Conservation (phyloP, 106 monocot species). For the Ottelia alismoides region DNA sequence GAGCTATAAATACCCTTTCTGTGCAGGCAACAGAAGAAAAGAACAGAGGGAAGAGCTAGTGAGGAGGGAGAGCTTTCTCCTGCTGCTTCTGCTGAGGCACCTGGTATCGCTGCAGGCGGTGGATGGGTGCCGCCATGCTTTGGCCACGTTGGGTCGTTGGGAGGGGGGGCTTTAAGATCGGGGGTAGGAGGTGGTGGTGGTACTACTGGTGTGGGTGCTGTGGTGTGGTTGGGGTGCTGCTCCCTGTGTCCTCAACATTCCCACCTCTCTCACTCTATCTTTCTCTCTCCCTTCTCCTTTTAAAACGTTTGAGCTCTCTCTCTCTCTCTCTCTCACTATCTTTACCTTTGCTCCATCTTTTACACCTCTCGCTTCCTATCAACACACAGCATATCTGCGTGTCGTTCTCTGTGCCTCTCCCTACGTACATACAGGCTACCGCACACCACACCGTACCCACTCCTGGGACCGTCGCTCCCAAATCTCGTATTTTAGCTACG, state of each 20-base stretch:
- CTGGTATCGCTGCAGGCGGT: not conserved
- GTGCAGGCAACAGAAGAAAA: too few relatives aligned
- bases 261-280: slow-evolving; percentile 1
- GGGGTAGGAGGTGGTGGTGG: not conserved
- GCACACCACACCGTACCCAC: too few relatives aligned
- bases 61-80: too few relatives aligned
- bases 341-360: not conserved
- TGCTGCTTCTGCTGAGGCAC: not conserved
- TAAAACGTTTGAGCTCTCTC: too few relatives aligned
- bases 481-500: too few relatives aligned
- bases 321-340: not conserved
- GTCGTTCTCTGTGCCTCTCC: not conserved
- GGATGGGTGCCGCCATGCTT: not conserved
- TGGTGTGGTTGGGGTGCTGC: slow-evolving; percentile 6
- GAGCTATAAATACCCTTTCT: slow-evolving; percentile 1
- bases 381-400: not conserved
- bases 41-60: too few relatives aligned
- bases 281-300: not conserved
- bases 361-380: not conserved
- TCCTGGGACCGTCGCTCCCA: too few relatives aligned
- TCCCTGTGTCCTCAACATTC: slow-evolving; percentile 29
- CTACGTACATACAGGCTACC: too few relatives aligned
- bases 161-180: not conserved
- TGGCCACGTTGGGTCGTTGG: not conserved
- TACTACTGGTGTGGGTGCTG: not conserved